Evolutionary conservation across 1,139 yeast species (phyloP).

Genomic region (Yamadazyma spencermartinsiae): DNA sequence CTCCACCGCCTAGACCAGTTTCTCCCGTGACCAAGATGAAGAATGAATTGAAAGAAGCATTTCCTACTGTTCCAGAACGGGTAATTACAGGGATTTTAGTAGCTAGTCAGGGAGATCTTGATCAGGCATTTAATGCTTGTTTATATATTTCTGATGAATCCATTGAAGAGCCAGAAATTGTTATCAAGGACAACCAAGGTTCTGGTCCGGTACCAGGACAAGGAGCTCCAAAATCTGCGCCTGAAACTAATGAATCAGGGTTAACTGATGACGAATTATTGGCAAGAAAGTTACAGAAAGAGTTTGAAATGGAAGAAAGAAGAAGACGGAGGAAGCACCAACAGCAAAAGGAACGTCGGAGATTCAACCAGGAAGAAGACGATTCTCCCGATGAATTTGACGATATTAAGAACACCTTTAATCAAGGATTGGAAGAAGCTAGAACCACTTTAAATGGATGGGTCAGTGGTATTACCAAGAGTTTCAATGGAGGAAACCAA

Average conservation of each 20-base stretch:
- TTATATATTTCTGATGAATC: slow-evolving; percentile 76
- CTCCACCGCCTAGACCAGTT: slow-evolving; percentile 70
- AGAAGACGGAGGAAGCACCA: slow-evolving; percentile 26
- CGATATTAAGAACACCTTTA: slow-evolving; percentile 67
- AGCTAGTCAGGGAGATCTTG: slow-evolving; percentile 79
- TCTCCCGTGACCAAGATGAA: slow-evolving; percentile 56
- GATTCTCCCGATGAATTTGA: slow-evolving; percentile 68
- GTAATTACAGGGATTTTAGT: slow-evolving; percentile 76
- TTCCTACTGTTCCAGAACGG: slow-evolving; percentile 72
- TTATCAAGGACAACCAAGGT: slow-evolving; percentile 1
- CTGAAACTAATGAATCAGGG: slow-evolving; percentile 16
- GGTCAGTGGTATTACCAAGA: slow-evolving; percentile 73
- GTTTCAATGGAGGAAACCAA: slow-evolving; percentile 32
- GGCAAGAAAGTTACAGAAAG: slow-evolving; percentile 78
- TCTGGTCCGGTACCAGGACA: slow-evolving; percentile 11
- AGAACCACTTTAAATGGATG: slow-evolving; percentile 75
- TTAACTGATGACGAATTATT: slow-evolving; percentile 70
- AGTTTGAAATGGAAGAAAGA: slow-evolving; percentile 54
- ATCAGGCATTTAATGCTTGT: slow-evolving; percentile 86
- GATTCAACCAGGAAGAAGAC: slow-evolving; percentile 35
- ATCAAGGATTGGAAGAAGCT: slow-evolving; percentile 84
- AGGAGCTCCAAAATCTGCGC: slow-evolving; percentile 17
- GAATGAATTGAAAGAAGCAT: slow-evolving; percentile 71
- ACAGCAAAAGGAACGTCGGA: slow-evolving; percentile 20
- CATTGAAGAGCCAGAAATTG: slow-evolving; percentile 58